A percentile compares a stretch with the other conserved stretches of the same genome.
These are phyloP conservation scores for Trichodelitschia bisporula DNA, from an alignment of 495 filamentous ascomycete genomes.

Conservation along the genomic window DNA sequence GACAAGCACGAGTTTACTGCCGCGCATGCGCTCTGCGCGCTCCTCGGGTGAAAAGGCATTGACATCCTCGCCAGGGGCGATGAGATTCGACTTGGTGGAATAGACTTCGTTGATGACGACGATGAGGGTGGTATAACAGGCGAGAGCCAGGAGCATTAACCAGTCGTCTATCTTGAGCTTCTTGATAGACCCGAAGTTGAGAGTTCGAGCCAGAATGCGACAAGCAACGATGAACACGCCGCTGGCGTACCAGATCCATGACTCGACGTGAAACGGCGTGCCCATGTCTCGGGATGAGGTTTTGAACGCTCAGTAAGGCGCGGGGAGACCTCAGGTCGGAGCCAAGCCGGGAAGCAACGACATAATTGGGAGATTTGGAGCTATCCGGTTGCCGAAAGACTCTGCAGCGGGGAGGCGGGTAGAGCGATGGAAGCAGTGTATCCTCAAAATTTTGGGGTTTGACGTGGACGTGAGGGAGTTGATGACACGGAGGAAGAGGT, in stretches of 20 bases:
- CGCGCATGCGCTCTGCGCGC: slow-evolving; percentile 21
- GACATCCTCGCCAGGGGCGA: slow-evolving; percentile 25
- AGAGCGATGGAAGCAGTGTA: too few species aligned
- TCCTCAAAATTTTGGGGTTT: too few species aligned
- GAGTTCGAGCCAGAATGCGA: slow-evolving; percentile 15
- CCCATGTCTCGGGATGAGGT: too few species aligned
- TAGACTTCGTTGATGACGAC: slow-evolving; percentile 30
- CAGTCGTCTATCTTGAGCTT: slow-evolving; percentile 31
- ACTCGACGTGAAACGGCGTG: too few species aligned
- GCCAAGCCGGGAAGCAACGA: too few species aligned
- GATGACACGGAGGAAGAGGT: too few species aligned
- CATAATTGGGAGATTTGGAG: too few species aligned
- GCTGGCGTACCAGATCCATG: slow-evolving; percentile 23
- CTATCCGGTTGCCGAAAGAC: too few species aligned
- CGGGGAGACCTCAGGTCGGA: too few species aligned
- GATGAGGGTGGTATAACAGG: slow-evolving; percentile 29
- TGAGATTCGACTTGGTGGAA: slow-evolving; percentile 30
- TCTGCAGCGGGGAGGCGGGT: too few species aligned
- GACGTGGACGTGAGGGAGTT: too few species aligned
- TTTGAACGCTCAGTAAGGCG: not conserved
- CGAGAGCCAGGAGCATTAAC: slow-evolving; percentile 28
- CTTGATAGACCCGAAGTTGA: slow-evolving; percentile 21
- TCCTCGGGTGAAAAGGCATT: slow-evolving; percentile 21
- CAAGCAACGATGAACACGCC: slow-evolving; percentile 15
- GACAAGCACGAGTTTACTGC: slow-evolving; percentile 29